phyloP scores from a whole-genome alignment of 2,329 filamentous ascomycete species.

The Pseudohalonectria lignicola region DNA sequence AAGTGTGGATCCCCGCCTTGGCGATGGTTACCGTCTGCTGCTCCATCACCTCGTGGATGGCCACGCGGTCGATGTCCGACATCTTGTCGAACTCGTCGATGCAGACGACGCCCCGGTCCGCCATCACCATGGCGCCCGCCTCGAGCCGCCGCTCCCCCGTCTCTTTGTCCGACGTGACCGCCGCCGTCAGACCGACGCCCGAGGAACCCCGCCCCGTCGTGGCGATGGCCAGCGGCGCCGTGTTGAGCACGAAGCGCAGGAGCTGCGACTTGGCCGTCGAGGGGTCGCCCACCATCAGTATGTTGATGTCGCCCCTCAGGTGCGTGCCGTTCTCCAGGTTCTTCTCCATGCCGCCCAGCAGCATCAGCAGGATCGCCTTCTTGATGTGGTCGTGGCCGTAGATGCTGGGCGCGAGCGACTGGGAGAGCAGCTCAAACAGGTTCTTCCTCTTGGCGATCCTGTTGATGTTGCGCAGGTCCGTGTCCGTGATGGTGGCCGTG shows the following conservation, averaged over 20 bases:
- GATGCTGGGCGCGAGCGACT: conserved; percentile 91
- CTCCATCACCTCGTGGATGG: conserved; percentile 99
- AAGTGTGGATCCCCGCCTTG: conserved; percentile 96
- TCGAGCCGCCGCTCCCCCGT: conserved; percentile 91
- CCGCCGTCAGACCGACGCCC: conserved; percentile 92
- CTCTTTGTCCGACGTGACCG: conserved; percentile 93
- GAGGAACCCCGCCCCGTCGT: conserved; percentile 96
- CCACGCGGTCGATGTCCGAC: conserved; percentile 95
- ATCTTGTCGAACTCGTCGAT: conserved; percentile 99
- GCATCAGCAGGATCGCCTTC: conserved; percentile 90
- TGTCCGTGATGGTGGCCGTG: conserved; percentile 85
- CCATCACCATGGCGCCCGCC: conserved; percentile 97
- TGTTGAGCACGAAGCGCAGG: conserved; percentile 92
- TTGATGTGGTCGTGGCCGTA: conserved; percentile 97
- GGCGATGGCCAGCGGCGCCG: conserved; percentile 88
- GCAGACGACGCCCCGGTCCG: conserved; percentile 91
- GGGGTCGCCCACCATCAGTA: conserved; percentile 97
- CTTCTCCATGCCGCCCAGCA: conserved; percentile 94
- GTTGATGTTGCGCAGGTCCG: conserved; percentile 97
- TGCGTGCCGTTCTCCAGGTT: conserved; percentile 97
- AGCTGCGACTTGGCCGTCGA: conserved; percentile 99
- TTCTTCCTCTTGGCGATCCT: conserved; percentile 92
- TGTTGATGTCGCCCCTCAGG: conserved; percentile 96
- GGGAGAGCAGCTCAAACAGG: conserved; percentile 83
- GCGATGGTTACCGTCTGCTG: conserved; percentile 99